Evolutionary conservation across 2,329 filamentous ascomycete genomes (phyloP).

Genomic region (Dactylella cylindrospora): DNA sequence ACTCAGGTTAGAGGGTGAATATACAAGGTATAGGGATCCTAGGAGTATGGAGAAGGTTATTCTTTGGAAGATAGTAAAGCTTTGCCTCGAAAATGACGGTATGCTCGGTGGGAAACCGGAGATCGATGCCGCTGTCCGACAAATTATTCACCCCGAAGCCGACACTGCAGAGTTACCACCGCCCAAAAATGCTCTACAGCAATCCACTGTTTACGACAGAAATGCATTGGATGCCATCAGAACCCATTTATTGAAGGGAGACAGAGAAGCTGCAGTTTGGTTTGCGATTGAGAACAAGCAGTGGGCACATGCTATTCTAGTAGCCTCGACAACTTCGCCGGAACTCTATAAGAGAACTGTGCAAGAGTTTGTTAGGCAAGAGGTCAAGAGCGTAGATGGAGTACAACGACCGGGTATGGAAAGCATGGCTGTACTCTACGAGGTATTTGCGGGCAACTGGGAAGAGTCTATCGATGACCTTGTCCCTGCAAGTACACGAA

Average conservation of each 20-base stretch:
- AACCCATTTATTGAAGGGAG: constrained; percentile 71
- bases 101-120: constrained; percentile 70
- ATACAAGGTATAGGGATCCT: constrained; percentile 54
- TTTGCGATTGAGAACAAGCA: constrained; percentile 86
- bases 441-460: constrained; percentile 87
- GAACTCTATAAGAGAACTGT: constrained; percentile 89
- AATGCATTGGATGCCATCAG: constrained; percentile 71
- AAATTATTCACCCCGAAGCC: constrained; percentile 67
- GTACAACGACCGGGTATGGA: constrained; percentile 63
- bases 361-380: constrained; percentile 92
- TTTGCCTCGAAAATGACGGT: constrained; percentile 86
- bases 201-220: constrained; percentile 59
- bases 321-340: constrained; percentile 74
- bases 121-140: constrained; percentile 73
- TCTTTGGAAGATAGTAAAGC: constrained; percentile 80
- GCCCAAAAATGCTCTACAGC: constrained; percentile 46
- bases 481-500: constrained; percentile 86
- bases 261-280: constrained; percentile 91
- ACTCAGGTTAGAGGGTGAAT: constrained; percentile 42
- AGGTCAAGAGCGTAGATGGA: constrained; percentile 74
- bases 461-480: constrained; percentile 96
- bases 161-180: constrained; percentile 48
- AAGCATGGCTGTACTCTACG: constrained; percentile 86
- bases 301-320: constrained; percentile 94
- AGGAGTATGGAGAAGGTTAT: constrained; percentile 67